Evolutionary conservation across 495 filamentous ascomycete species (phyloP).

Genomic region (Penicillium manginii): DNA sequence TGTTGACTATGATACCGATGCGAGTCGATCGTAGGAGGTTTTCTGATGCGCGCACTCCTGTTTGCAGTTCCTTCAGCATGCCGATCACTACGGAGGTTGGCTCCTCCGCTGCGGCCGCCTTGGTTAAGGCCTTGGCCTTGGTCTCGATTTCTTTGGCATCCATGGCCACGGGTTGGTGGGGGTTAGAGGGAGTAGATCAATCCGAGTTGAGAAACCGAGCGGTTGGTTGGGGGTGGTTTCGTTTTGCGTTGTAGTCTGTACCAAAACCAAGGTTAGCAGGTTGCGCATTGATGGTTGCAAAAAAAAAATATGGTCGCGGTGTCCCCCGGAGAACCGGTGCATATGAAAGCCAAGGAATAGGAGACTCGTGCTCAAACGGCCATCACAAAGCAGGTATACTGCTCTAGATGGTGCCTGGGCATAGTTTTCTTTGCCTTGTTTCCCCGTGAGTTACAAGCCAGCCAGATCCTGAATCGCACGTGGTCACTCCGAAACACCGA

Average conservation of each 20-base stretch:
- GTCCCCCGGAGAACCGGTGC: not conserved
- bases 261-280: not conserved
- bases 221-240: not conserved
- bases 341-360: not conserved
- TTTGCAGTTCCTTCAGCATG: conserved; percentile 76
- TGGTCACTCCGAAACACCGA: conserved; percentile 7
- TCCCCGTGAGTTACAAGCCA: not conserved
- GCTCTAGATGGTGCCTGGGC: not conserved
- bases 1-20: conserved; percentile 87
- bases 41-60: conserved; percentile 80
- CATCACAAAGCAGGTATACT: not conserved
- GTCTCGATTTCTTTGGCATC: conserved; percentile 78
- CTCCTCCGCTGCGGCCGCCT: conserved; percentile 72
- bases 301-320: not conserved
- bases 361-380: not conserved
- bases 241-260: conserved; percentile 5
- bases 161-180: conserved; percentile 53
- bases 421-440: conserved; percentile 9
- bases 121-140: conserved; percentile 72
- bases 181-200: conserved; percentile 1
- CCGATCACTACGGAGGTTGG: conserved; percentile 63
- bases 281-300: not conserved
- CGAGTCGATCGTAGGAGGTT: conserved; percentile 83
- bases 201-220: not conserved
- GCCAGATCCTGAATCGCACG: conserved; percentile 9